A percentile compares a stretch with the other conserved stretches of the same genome.
These are phyloP conservation scores for Calocybe gambosa DNA, from an alignment of 1,284 basidiomycete genomes.

Conservation along the genomic window DNA sequence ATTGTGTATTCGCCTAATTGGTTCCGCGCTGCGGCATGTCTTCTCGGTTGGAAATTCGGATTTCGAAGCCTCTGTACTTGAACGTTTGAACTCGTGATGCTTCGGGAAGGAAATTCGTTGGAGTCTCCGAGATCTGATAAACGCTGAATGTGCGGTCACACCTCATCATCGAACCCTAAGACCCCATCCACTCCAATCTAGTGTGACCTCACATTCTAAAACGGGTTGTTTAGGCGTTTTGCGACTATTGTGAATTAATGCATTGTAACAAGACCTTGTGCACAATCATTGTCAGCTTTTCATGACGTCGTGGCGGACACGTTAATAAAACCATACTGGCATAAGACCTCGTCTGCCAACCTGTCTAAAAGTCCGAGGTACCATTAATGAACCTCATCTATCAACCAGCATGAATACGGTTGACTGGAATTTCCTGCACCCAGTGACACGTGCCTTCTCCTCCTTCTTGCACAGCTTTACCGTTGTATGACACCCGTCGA, in stretches of 20 bases:
- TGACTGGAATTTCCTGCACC: slow-evolving; percentile 1
- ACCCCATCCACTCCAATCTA: slow-evolving; percentile 4
- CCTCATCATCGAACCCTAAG: slow-evolving; percentile 3
- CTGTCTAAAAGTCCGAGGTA: not conserved
- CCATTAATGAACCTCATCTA: slow-evolving; percentile 1
- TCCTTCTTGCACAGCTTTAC: slow-evolving; percentile 17
- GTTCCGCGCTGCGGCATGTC: slow-evolving; percentile 6
- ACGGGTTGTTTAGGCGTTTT: not conserved
- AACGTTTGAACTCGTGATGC: slow-evolving; percentile 6
- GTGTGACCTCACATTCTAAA: slow-evolving; percentile 5
- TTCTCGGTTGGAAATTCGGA: slow-evolving; percentile 10
- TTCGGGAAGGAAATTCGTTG: slow-evolving; percentile 10
- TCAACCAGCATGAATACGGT: slow-evolving; percentile 6
- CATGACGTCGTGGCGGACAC: not conserved
- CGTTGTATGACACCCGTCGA: slow-evolving; percentile 9
- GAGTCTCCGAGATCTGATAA: slow-evolving; percentile 11
- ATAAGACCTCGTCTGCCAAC: not conserved
- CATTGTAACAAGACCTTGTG: slow-evolving; percentile 1
- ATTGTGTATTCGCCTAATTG: not conserved
- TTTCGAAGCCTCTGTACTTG: slow-evolving; percentile 1
- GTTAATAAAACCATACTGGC: slow-evolving; percentile 13
- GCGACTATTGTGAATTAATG: slow-evolving; percentile 7
- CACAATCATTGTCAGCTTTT: slow-evolving; percentile 5
- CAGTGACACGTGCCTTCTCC: slow-evolving; percentile 1
- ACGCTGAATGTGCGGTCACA: slow-evolving; percentile 7